Base-by-base conservation (phyloP, 305 asterid species). In the Fraxinus nigra region DNA sequence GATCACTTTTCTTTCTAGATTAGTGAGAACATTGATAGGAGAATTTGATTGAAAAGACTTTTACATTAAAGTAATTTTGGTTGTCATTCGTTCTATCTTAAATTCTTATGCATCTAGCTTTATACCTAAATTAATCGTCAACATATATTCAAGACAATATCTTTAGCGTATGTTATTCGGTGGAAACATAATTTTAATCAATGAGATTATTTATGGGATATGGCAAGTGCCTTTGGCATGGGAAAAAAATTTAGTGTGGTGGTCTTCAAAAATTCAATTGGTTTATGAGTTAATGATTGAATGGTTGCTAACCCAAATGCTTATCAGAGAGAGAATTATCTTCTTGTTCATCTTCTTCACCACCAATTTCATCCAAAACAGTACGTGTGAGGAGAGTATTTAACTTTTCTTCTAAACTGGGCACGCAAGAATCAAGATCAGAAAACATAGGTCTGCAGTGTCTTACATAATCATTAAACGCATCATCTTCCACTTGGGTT, bases 261-360 rank as follows among this genome's bases (percentile, higher is more conserved):
- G 86, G 86, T 82, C 83, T 78, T 81, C 30, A 61, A 51, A 69
- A 37, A 1, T 46, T 75, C 59, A 18, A 83, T 73, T 38, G 78
- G 34, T 33, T 78, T 46, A 37, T 35, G 74, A 75, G 70, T 26
- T 35, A 30, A 75, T 81, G 43, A 38, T 7, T 38, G 48, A 30
- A 30, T n/a, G 2, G 70, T 67, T 78, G 22, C 54, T 81, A 18
- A 72, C 22, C 83, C 35, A 22, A 20, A 7, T 79, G 20, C 77
- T 77, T 76, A 77, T 54, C 61, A 26, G 79, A 54, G 18, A 24
- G 26, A 24, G 1, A 24, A 24, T 24, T 24, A 24, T 24, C 26
- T 24, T 24, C 26, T 24, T 24, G 26, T 24, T 24, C 26, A 24
- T 24, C 26, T 24, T 24, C 26, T 24, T 24, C 26, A 24, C 26